Evolutionary conservation across 2,329 filamentous ascomycete species (phyloP), one percentile per base, ranked within the genome.

Genomic region (Simplicillium sp.): DNA sequence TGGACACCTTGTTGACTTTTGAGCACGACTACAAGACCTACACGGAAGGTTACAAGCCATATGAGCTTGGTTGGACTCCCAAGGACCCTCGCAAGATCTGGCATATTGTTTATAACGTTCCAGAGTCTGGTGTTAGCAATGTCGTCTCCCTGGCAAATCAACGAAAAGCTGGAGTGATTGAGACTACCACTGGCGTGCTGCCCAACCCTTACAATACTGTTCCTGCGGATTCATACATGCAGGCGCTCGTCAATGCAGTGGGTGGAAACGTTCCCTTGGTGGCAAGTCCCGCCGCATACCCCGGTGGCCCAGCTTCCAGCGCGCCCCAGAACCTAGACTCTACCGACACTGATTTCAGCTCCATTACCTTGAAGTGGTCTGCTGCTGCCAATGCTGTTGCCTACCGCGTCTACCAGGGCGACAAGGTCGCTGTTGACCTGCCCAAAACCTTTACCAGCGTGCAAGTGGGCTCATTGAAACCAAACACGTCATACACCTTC

Each of bases 1-100:
- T 54, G 46, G 56, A 60, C 38, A 57, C 55, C 0, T 45, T 60
- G 7, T 32, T 60, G 34, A 60, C 56, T 2, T 60, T 55, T 29
- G 49, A 56, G 44, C 38, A 29, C 16, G 48, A 40, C 39, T 59
- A 56, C 38, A 45, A 52, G 8, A 29, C 44, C 0, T 60, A 59
- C 36, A 46, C 14, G 3, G 46, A 41, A 29, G 39, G 38, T 8
- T 33, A 33, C 15, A 15, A n/a, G 31, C 31, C 31, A 13, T 58
- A 49, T 31, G 39, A 37, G 9, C 37, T 46, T 3, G 55, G 54
- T 29, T 60, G 55, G 55, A 50, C 44, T 25, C 44, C 54, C 12
- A 49, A 42, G 9, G 53, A 60, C 35, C 42, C 49, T 4, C 51
- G 52, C 11, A 59, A 59, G 41, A 43, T 58, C 16, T 60, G 54